Base-by-base conservation (phyloP, 2,329 filamentous ascomycete species). In the Annulohypoxylon truncatum region DNA sequence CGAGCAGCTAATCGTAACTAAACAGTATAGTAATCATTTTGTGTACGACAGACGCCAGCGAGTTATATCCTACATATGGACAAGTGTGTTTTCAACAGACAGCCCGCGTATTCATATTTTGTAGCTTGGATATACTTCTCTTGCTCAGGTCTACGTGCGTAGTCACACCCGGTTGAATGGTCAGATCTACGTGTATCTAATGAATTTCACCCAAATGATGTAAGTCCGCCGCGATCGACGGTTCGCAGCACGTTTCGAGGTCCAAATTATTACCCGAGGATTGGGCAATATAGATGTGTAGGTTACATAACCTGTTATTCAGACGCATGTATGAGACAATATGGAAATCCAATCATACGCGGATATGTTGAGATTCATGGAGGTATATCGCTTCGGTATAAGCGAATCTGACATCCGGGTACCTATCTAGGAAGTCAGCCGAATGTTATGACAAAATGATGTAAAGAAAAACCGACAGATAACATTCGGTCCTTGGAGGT, bases 131-230 rank as follows among this genome's bases (percentile, higher is more conserved):
- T 33, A 24, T 20, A 44, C 20, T 31, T 20, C 35, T 10, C n/a
- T 28, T 46, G 38, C 28, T 46, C 33, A 33, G 1, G 18, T 20
- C 28, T 35, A 52, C n/a, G 35, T 22, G 28, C 18, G 38, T 22
- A 53, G 28, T 31, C 33, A n/a, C 31, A 61, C 31, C 52, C 51
- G 42, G 50, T 28, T 60, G n/a, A 15, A 46, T 38, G 40, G 47
- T 7, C 46, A 61, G 63, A 66, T 64, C 59, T 64, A 15, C 26
- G 52, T 18, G 12, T 28, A 48, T 46, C 26, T 44, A 13, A 40
- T 40, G 18, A 61, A 54, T 28, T 57, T 63, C 47, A 54, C 59
- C 62, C 51, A 66, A 66, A 66, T 69, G 66, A 69, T 69, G 66
- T 66, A 69, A 69, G 51, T 51, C 35, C 3, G 18, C 24, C 4